Conservation (phyloP, 306 rosid species). For the Vicia faba region DNA sequence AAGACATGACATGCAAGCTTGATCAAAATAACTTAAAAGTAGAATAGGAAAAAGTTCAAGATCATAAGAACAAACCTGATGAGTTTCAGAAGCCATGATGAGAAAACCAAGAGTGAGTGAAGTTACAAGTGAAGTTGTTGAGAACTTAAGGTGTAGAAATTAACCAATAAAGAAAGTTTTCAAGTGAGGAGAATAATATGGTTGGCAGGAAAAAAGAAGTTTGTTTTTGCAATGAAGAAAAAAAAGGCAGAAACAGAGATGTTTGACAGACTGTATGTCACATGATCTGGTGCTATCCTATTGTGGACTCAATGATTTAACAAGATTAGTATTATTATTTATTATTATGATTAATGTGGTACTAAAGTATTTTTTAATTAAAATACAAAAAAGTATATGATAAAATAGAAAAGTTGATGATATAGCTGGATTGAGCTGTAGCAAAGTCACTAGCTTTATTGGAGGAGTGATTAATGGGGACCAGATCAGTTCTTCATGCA, state of each 20-base stretch:
- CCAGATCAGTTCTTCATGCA: conserved; percentile 43
- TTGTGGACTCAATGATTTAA: conserved; percentile 66
- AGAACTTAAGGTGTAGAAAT: conserved; percentile 30
- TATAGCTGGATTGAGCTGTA: conserved; percentile 44
- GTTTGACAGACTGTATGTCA: conserved; percentile 67
- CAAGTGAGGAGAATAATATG: conserved; percentile 49
- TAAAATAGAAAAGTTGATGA: conserved; percentile 42
- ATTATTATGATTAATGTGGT: conserved; percentile 47
- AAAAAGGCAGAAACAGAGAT: conserved; percentile 46
- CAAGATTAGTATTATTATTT: conserved; percentile 40
- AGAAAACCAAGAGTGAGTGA: conserved; percentile 24
- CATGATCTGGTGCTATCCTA: conserved; percentile 58
- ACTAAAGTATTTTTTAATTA: conserved; percentile 46
- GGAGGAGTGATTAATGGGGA: conserved; percentile 43
- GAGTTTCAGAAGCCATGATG: conserved; percentile 44
- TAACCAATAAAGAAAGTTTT: conserved; percentile 24
- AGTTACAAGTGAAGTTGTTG: conserved; percentile 19
- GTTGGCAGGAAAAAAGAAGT: conserved; percentile 54
- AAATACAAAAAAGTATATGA: conserved; percentile 18
- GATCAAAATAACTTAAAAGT: neutral
- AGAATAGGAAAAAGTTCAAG: conserved; percentile 28
- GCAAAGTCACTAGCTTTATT: conserved; percentile 58
- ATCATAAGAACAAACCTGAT: conserved; percentile 43
- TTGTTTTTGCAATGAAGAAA: neutral
- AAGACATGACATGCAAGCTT: conserved; percentile 1